A percentile compares a stretch with the other conserved stretches of the same genome.
phyloP scores from a whole-genome alignment of 163 green algal genomes.

The Scenedesmus sp. region DNA sequence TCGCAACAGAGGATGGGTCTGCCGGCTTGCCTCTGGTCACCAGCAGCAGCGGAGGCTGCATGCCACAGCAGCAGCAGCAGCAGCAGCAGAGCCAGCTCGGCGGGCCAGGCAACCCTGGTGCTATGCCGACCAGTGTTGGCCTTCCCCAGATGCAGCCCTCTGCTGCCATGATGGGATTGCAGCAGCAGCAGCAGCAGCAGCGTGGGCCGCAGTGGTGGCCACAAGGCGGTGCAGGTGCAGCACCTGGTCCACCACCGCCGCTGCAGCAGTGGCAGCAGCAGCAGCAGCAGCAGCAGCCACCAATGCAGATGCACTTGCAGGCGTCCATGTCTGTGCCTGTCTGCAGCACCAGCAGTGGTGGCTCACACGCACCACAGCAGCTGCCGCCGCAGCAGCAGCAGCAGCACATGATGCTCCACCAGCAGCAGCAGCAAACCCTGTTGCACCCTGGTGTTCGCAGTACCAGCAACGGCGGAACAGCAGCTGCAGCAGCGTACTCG shows the following conservation, averaged over 20 bases:
- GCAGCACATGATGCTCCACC: background rate
- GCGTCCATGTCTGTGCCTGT: background rate
- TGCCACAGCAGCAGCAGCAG: background rate
- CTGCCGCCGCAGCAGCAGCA: background rate
- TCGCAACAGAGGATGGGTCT: background rate
- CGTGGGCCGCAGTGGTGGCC: background rate
- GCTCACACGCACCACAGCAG: background rate
- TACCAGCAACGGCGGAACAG: background rate
- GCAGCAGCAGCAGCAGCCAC: background rate
- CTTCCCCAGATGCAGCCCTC: background rate
- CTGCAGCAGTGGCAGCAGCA: background rate
- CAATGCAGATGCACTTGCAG: background rate
- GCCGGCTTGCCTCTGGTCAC: background rate
- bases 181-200: background rate
- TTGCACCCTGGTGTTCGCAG: background rate
- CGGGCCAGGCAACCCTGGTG: background rate
- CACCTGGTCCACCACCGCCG: background rate
- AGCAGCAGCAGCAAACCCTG: background rate
- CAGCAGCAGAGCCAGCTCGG: background rate
- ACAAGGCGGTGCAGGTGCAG: background rate
- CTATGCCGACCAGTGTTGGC: background rate
- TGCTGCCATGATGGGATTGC: background rate
- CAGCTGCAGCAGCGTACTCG: background rate
- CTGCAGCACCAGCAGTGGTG: background rate
- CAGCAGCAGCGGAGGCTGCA: constrained; percentile 3